Evolutionary conservation across 2,329 filamentous ascomycete species (phyloP), one percentile per base, ranked within the genome.

Genomic region (Aureobasidium sp.): DNA sequence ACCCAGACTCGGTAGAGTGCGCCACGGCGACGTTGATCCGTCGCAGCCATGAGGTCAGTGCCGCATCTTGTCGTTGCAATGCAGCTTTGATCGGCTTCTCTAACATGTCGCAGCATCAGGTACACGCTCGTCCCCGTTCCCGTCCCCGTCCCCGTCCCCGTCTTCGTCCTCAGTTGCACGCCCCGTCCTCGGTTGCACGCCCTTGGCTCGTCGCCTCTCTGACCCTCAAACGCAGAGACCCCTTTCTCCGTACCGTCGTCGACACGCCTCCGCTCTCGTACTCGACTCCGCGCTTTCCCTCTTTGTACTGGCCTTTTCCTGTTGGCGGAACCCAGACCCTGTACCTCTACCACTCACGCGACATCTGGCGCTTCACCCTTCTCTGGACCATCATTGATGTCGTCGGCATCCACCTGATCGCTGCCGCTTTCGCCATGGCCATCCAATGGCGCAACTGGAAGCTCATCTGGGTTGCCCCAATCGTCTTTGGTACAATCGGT

Each of bases 341-440:
- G 64, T 86, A 86, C 67, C 84, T 96, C 66, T 93, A 89, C 77
- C 81, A 87, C 68, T 79, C 89, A 2, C 71, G 74, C 62, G 90
- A 95, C 69, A 89, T 95, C 60, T 93, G 90, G 86, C 86, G 87
- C 65, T 96, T 94, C 73, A 96, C 90, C 1, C 75, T 94, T 17
- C 82, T 86, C 70, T 96, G 91, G 91, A 95, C 90, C 0, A 74
- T 95, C 38, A 84, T 95, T 31, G 83, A 90, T 65, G 93, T 89
- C 67, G 84, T 82, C 35, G 79, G 84, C 21, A 88, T 92, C 64
- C 90, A 96, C 71, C 68, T 92, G 19, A 80, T 84, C 35, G 88
- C 87, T 2, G 85, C 87, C 0, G 75, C 80, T 13, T 88, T 90
- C 70, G 89, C 90, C 2, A 79, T 91, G 66, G 76, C 83, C 45